phyloP scores from a whole-genome alignment of 345 rosid species.

The Eutrema japonicum region DNA sequence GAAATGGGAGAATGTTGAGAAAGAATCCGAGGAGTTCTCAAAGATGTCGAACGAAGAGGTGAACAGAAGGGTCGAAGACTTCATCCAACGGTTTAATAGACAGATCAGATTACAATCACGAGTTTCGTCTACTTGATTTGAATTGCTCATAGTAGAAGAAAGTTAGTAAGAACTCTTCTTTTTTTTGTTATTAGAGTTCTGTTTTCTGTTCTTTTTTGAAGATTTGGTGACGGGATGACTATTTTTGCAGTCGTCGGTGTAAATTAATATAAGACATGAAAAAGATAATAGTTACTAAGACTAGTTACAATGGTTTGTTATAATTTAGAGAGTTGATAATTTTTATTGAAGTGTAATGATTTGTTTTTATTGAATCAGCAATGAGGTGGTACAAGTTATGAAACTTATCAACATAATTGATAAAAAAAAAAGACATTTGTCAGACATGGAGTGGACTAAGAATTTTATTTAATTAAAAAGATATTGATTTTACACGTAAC shows the following conservation, averaged over 20 bases:
- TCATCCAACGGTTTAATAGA: constrained; percentile 62
- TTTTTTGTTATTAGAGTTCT: background rate
- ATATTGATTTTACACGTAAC: too few species aligned
- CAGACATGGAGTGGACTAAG: too few species aligned
- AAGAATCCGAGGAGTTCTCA: constrained; percentile 58
- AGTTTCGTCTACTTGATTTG: constrained; percentile 32
- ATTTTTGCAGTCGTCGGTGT: constrained; percentile 32
- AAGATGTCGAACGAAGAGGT: constrained; percentile 75
- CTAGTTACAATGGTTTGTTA: too few species aligned
- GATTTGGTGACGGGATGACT: constrained; percentile 16
- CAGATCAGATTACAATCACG: constrained; percentile 60
- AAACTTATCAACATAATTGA: too few species aligned
- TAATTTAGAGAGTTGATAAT: too few species aligned
- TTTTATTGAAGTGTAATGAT: too few species aligned
- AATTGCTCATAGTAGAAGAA: background rate
- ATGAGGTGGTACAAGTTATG: too few species aligned
- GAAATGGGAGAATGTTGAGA: constrained; percentile 43
- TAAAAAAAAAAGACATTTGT: too few species aligned
- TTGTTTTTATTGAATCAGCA: too few species aligned
- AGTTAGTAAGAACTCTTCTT: background rate
- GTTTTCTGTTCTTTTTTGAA: background rate
- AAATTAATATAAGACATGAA: constrained; percentile 11
- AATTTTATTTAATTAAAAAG: too few species aligned
- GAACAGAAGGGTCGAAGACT: constrained; percentile 73
- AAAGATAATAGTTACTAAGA: background rate